Percentiles rank a stretch among this genome's conserved stretches.
Evolutionary conservation across 1,139 yeast genomes (phyloP).

Genomic region (Blastobotrys persicus): DNA sequence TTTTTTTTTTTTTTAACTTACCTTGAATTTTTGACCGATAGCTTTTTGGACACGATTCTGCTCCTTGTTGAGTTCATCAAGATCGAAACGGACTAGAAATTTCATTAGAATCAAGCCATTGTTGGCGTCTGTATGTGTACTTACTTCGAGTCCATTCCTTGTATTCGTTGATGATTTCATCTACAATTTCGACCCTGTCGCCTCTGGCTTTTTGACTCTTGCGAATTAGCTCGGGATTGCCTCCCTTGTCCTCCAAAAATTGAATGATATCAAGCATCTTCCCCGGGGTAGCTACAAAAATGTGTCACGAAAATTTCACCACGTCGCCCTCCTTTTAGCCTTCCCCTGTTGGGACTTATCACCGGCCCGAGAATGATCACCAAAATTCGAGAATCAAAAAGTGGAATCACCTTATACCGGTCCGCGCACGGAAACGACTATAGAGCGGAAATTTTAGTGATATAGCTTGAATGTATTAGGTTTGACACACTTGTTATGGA

Average conservation of each 20-base stretch:
- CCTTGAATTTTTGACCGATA: conserved; percentile 87
- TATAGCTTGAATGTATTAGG: too few species aligned
- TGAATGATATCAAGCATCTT: conserved; percentile 86
- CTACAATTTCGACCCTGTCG: conserved; percentile 89
- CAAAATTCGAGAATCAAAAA: too few species aligned
- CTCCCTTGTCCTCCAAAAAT: conserved; percentile 94
- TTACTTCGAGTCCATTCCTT: conserved; percentile 78
- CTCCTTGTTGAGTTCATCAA: conserved; percentile 85
- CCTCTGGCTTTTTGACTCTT: conserved; percentile 93
- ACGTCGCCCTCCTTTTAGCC: background rate
- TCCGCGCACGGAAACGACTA: too few species aligned
- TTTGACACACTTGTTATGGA: too few species aligned
- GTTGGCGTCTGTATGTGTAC: conserved; percentile 12
- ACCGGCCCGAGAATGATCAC: background rate
- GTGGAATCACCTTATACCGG: too few species aligned
- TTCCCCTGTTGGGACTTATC: conserved; percentile 1
- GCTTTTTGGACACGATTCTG: conserved; percentile 87
- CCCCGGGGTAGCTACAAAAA: background rate
- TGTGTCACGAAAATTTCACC: conserved; percentile 7
- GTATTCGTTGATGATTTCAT: conserved; percentile 87
- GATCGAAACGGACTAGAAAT: conserved; percentile 78
- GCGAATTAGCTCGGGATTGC: conserved; percentile 85
- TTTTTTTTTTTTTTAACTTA: too few species aligned
- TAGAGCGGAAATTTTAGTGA: too few species aligned
- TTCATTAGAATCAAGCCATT: conserved; percentile 1